Evolutionary conservation across 2,329 filamentous ascomycete species (phyloP).

Genomic region (Nothopassalora personata): DNA sequence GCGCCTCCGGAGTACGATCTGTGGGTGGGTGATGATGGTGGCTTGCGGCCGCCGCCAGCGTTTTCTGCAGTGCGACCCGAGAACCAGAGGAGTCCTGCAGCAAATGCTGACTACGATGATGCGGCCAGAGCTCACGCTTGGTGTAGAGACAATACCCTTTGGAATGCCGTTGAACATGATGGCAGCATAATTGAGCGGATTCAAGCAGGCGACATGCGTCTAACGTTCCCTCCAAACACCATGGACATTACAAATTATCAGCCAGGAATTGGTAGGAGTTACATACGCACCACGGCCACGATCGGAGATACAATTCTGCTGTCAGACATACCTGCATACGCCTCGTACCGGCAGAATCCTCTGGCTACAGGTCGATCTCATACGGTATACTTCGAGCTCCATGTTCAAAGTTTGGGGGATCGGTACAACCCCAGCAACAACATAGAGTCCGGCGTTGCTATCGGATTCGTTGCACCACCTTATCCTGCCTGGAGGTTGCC

Average conservation of each 20-base stretch:
- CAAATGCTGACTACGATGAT: conserved; percentile 62
- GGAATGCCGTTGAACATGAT: conserved; percentile 42
- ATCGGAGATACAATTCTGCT: conserved; percentile 60
- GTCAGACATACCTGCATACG: conserved; percentile 65
- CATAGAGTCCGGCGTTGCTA: conserved; percentile 53
- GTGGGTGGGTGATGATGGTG: conserved; percentile 70
- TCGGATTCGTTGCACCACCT: conserved; percentile 68
- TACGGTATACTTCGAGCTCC: conserved; percentile 68
- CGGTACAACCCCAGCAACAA: conserved; percentile 23
- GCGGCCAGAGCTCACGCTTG: conserved; percentile 61
- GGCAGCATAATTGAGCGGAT: conserved; percentile 40
- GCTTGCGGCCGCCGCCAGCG: conserved; percentile 66
- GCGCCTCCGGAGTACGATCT: conserved; percentile 59
- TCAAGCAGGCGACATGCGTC: conserved; percentile 48
- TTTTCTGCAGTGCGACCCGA: conserved; percentile 41
- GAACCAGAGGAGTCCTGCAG: conserved; percentile 60
- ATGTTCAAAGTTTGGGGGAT: conserved; percentile 45
- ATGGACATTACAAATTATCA: conserved; percentile 42
- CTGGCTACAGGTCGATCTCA: conserved; percentile 46
- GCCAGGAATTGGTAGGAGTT: conserved; percentile 48
- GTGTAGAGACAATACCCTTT: conserved; percentile 58
- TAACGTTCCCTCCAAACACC: conserved; percentile 41
- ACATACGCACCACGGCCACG: conserved; percentile 29
- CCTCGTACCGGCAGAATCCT: conserved; percentile 54
- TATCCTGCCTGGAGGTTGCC: conserved; percentile 74